Conservation (phyloP, 2,329 filamentous ascomycete species). For the Blastomyces gilchristii region DNA sequence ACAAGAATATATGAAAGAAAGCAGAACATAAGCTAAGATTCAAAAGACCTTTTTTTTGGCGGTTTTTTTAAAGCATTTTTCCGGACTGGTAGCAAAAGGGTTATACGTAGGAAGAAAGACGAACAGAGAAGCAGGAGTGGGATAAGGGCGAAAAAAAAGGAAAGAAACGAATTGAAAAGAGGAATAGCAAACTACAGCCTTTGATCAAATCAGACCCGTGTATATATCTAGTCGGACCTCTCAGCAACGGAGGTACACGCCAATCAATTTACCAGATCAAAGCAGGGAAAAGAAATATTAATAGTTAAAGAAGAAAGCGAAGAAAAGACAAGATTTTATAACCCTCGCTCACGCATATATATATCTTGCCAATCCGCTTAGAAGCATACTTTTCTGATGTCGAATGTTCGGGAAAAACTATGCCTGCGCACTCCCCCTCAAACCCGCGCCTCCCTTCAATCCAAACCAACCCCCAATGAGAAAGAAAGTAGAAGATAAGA, state of each 20-base stretch:
- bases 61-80: not conserved
- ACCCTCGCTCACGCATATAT: not conserved
- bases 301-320: not conserved
- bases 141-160: constrained; percentile 21
- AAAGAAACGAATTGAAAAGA: constrained; percentile 5
- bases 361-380: not conserved
- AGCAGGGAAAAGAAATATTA: constrained; percentile 13
- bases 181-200: not conserved
- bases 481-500: not conserved
- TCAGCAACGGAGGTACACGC: not conserved
- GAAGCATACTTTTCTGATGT: not conserved
- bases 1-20: constrained; percentile 26
- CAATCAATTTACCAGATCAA: not conserved
- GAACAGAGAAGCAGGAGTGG: not conserved
- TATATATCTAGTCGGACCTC: constrained; percentile 9
- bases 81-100: not conserved
- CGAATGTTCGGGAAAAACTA: not conserved
- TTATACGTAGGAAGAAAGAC: too few species aligned
- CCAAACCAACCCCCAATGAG: not conserved
- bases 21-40: too few species aligned
- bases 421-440: not conserved
- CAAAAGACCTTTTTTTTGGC: not conserved
- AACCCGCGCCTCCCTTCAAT: not conserved
- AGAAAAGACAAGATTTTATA: not conserved
- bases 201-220: too few species aligned